Percentiles rank a stretch among this genome's conserved stretches.
These are phyloP conservation scores for Scheffersomyces illinoinensis DNA, from an alignment of 1,139 yeast genomes.

Conservation along the genomic window DNA sequence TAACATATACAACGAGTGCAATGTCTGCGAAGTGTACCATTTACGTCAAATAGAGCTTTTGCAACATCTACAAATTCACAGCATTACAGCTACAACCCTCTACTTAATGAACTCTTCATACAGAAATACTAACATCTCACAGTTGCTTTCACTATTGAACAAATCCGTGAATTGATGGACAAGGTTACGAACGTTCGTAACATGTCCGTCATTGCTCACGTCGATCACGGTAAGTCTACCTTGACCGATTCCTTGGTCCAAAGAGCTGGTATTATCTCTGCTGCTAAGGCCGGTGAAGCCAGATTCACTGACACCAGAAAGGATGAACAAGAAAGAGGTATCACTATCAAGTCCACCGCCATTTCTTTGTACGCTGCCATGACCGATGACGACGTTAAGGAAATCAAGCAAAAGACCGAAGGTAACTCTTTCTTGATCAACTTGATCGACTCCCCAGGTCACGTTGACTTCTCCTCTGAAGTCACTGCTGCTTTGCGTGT, in stretches of 20 bases:
- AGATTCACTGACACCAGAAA: slow-evolving; percentile 99
- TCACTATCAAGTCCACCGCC: slow-evolving; percentile 98
- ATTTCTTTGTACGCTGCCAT: slow-evolving; percentile 92
- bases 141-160: slow-evolving; percentile 83
- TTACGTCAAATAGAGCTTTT: not conserved
- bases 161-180: slow-evolving; percentile 99
- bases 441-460: slow-evolving; percentile 99
- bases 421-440: slow-evolving; percentile 96
- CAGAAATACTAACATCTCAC: slow-evolving; percentile 15
- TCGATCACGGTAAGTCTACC: slow-evolving; percentile 99
- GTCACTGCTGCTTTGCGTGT: slow-evolving; percentile 99
- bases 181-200: slow-evolving; percentile 99
- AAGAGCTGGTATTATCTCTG: slow-evolving; percentile 99
- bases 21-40: not conserved
- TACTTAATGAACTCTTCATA: not conserved
- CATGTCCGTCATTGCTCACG: slow-evolving; percentile 99
- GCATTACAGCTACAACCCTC: not conserved
- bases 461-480: slow-evolving; percentile 99
- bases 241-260: slow-evolving; percentile 98
- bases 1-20: not conserved
- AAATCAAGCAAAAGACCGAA: slow-evolving; percentile 90
- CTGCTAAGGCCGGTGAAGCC: slow-evolving; percentile 99
- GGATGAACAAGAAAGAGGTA: slow-evolving; percentile 99
- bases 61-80: not conserved
- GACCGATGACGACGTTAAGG: slow-evolving; percentile 90